These are phyloP conservation scores for Fusarium udum DNA, from an alignment of 2,329 filamentous ascomycete species.

Conservation along the genomic window DNA sequence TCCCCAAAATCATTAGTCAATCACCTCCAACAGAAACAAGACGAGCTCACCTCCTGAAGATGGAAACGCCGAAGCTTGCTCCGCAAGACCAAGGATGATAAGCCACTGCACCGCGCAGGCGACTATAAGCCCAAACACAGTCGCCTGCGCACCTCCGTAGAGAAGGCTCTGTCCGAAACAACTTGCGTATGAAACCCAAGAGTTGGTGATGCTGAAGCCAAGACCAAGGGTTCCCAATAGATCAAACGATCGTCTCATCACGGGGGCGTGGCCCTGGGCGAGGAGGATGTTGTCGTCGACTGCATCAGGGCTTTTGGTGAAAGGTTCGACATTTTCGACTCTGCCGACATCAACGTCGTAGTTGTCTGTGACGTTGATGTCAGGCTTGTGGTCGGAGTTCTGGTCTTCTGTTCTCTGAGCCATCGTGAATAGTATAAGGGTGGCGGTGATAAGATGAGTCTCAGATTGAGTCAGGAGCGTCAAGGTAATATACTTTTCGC, in stretches of 20 bases:
- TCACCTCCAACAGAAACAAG: rapidly evolving
- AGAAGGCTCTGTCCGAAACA: neutral
- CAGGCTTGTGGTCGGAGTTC: neutral
- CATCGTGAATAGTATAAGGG: neutral
- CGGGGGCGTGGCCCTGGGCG: neutral
- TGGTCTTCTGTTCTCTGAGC: neutral
- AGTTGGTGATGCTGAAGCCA: neutral
- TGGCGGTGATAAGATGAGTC: neutral
- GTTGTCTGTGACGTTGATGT: neutral
- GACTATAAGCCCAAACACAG: neutral
- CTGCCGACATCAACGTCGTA: neutral
- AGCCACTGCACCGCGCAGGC: neutral
- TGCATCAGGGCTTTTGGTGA: neutral
- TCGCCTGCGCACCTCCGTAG: neutral
- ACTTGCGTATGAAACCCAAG: neutral
- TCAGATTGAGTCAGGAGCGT: neutral
- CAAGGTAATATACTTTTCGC: neutral
- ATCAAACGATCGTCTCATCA: neutral
- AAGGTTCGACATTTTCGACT: neutral
- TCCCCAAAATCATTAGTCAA: neutral
- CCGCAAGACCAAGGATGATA: neutral
- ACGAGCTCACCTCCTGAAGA: neutral
- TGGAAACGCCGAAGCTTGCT: neutral
- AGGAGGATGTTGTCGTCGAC: neutral
- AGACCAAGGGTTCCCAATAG: neutral